A percentile compares a stretch with the other conserved stretches of the same genome.
Evolutionary conservation across 2,329 filamentous ascomycete species (phyloP).

Genomic region (Didymella sp.): DNA sequence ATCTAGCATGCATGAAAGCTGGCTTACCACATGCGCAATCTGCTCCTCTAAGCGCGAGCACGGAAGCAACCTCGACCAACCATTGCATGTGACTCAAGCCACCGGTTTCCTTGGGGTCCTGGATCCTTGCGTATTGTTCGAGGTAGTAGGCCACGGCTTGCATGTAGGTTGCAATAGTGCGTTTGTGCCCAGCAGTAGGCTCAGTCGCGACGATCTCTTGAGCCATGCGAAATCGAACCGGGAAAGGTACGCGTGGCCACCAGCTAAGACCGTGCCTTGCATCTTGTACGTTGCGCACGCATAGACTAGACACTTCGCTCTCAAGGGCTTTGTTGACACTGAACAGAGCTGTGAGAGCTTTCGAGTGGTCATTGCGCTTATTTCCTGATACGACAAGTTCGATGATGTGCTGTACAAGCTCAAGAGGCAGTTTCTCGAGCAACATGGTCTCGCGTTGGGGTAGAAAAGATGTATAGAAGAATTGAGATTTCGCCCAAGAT

Average conservation of each 20-base stretch:
- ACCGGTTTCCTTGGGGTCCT: neutral
- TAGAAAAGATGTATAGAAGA: neutral
- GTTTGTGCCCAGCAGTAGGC: neutral
- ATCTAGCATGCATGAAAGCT: slow-evolving; percentile 3
- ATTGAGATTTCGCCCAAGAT: neutral
- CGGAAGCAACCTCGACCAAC: neutral
- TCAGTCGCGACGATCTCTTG: neutral
- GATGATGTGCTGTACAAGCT: slow-evolving; percentile 1
- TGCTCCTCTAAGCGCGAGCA: neutral
- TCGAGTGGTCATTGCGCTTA: neutral
- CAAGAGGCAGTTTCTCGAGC: slow-evolving; percentile 4
- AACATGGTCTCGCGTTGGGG: neutral
- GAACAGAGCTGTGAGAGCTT: neutral
- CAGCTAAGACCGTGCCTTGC: neutral
- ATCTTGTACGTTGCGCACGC: neutral
- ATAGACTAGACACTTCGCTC: neutral
- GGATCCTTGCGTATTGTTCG: neutral
- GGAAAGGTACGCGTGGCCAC: neutral
- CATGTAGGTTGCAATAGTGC: slow-evolving; percentile 7
- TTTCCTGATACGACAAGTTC: neutral
- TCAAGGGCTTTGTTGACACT: neutral
- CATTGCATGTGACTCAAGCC: neutral
- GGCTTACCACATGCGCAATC: slow-evolving; percentile 2
- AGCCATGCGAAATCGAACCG: neutral
- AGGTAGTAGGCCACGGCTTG: slow-evolving; percentile 1